A percentile compares a stretch with the other conserved stretches of the same genome.
phyloP scores from a whole-genome alignment of 805 yeast species.

The Yamadazyma paraphyllophila region DNA sequence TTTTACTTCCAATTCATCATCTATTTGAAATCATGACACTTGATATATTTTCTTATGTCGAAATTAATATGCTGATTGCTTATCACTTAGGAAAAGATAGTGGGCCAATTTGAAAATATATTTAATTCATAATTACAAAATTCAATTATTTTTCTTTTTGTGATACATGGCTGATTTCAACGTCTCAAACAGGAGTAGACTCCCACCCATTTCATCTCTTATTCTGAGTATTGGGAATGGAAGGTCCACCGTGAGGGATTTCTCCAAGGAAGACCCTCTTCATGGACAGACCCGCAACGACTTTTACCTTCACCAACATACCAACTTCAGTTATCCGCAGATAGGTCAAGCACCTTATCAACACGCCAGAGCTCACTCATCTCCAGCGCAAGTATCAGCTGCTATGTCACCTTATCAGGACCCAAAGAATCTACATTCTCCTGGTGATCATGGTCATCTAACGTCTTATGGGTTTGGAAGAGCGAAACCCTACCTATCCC shows the following conservation, averaged over 20 bases:
- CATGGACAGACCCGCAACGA: neutral
- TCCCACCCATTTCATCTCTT: conserved; percentile 1
- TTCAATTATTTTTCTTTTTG: neutral
- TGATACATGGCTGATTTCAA: conserved; percentile 1
- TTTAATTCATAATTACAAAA: neutral
- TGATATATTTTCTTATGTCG: neutral
- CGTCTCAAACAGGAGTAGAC: neutral
- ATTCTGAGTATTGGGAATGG: neutral
- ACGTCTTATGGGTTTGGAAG: neutral
- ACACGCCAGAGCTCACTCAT: neutral
- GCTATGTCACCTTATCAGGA: too few species aligned
- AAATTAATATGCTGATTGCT: neutral
- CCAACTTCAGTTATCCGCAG: neutral
- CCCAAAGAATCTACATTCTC: neutral
- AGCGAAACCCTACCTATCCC: neutral
- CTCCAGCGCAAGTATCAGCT: neutral
- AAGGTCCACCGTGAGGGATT: neutral
- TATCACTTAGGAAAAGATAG: too few species aligned
- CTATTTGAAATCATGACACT: too few species aligned
- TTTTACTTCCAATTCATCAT: neutral
- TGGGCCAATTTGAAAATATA: too few species aligned
- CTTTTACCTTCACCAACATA: neutral
- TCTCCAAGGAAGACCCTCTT: neutral
- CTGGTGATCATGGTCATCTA: neutral
- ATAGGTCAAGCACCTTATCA: neutral